phyloP scores from a whole-genome alignment of 805 yeast genomes.

The Metschnikowia similis region DNA sequence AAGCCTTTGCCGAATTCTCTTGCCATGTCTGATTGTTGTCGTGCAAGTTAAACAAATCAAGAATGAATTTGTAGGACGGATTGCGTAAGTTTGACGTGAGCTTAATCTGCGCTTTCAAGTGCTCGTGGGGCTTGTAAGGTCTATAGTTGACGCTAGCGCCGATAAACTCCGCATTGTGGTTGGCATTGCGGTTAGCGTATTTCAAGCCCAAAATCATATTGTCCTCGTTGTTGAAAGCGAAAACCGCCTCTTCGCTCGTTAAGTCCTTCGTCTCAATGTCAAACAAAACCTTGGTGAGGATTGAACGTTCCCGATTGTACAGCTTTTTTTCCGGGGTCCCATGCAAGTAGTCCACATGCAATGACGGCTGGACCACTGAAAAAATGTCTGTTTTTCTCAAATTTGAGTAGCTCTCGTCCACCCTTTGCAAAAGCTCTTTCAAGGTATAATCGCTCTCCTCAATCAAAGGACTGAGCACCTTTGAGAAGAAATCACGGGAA shows the following conservation, averaged over 20 bases:
- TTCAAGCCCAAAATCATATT: conserved; percentile 34
- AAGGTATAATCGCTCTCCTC: conserved; percentile 41
- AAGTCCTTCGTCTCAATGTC: conserved; percentile 36
- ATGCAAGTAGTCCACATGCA: conserved; percentile 38
- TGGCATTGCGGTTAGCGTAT: conserved; percentile 39
- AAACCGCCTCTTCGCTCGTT: conserved; percentile 31
- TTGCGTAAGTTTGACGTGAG: conserved; percentile 43
- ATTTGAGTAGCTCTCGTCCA: conserved; percentile 30
- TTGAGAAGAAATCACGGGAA: conserved; percentile 42
- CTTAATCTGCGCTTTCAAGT: conserved; percentile 42
- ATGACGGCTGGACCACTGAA: conserved; percentile 32
- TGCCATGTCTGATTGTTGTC: conserved; percentile 48
- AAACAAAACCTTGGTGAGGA: conserved; percentile 45
- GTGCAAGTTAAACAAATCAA: conserved; percentile 31
- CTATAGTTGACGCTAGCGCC: conserved; percentile 42
- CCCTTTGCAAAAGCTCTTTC: conserved; percentile 32
- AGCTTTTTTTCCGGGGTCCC: conserved; percentile 21
- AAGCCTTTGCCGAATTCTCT: conserved; percentile 51
- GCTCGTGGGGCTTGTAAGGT: conserved; percentile 50
- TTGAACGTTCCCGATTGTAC: conserved; percentile 36
- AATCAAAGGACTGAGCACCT: conserved; percentile 42
- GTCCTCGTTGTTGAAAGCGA: conserved; percentile 37
- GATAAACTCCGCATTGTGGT: conserved; percentile 54
- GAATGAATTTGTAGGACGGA: conserved; percentile 40
- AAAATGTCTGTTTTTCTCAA: conserved; percentile 45